Base-by-base conservation (phyloP, 306 rosid species). In the Quillaja saponaria region DNA sequence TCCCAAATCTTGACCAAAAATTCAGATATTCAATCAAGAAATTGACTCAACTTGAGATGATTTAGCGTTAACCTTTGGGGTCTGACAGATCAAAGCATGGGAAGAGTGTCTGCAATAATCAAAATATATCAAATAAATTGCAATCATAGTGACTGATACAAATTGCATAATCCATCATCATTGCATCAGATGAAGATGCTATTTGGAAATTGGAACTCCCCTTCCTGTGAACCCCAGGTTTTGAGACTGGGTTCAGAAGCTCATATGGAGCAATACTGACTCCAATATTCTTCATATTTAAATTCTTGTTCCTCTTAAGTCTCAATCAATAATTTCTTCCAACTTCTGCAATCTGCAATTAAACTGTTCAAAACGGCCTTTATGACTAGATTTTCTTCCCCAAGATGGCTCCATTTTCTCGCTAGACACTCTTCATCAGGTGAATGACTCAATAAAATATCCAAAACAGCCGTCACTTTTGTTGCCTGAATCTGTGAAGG, bases 341-440 rank as follows among this genome's bases (percentile, higher is more conserved):
- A 78, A 28, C 53, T 8, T 39, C 61, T 46, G 73, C 76, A 73
- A 13, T 15, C 56, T 68, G 0, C 35, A 69, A 39, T 48, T 63
- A 38, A 73, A 78, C 40, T 35, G 13, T 21, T 73, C 79, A 20
- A 58, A 78, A 79, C 82, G 0, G 64, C 73, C 17, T 59, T 68
- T 49, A 68, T 72, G n/a, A 57, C 72, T 0, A 58, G 79, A 16
- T 73, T 47, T 3, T 78, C 82, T 3, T 47, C 69, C 69, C 76
- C 79, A 73, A 0, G 79, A 47, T 39, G 52, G 53, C 37, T 78
- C 76, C 65, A 73, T 56, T 6, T 12, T 57, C 56, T 63, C 58
- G n/a, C n/a, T n/a, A 81, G 33, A 50, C 78, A 81, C 34, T 81
- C 83, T n/a, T 81, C 86, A 6, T 74, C 86, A 0, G 86, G 83